phyloP scores from a whole-genome alignment of 1,284 basidiomycete species.

The Sanghuangporus baumii region DNA sequence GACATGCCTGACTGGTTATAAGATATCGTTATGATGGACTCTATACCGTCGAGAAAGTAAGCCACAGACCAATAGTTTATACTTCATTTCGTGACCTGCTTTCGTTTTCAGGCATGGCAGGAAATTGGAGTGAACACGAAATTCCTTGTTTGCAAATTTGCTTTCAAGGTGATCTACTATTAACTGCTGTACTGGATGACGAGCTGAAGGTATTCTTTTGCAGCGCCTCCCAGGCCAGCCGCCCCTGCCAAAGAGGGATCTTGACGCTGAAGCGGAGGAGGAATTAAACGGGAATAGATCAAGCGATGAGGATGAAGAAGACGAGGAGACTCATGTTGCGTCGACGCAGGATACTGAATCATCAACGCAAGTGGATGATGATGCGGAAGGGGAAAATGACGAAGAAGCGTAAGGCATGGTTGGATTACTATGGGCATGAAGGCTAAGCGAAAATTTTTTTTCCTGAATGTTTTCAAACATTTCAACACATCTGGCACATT shows the following conservation, averaged over 20 bases:
- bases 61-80: slow-evolving; percentile 12
- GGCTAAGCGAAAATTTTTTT: background rate
- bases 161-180: slow-evolving; percentile 54
- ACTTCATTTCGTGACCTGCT: background rate
- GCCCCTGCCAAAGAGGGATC: slow-evolving; percentile 39
- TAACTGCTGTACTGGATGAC: background rate
- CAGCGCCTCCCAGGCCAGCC: slow-evolving; percentile 61
- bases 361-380: slow-evolving; percentile 7
- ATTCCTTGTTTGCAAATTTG: slow-evolving; percentile 73
- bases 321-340: slow-evolving; percentile 29
- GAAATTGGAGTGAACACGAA: slow-evolving; percentile 58
- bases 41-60: slow-evolving; percentile 68
- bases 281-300: slow-evolving; percentile 10
- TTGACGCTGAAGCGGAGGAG: slow-evolving; percentile 21
- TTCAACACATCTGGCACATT: background rate
- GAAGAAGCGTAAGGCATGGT: background rate
- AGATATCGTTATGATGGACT: slow-evolving; percentile 85
- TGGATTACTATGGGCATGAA: background rate
- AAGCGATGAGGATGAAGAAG: slow-evolving; percentile 18
- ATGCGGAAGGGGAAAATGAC: slow-evolving; percentile 2
- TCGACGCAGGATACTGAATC: slow-evolving; percentile 23
- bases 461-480: background rate
- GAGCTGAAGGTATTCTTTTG: slow-evolving; percentile 1
- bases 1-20: slow-evolving; percentile 1
- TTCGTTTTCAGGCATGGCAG: slow-evolving; percentile 51